Conservation (phyloP, 2,329 filamentous ascomycete genomes). For the Anisogramma anomala region DNA sequence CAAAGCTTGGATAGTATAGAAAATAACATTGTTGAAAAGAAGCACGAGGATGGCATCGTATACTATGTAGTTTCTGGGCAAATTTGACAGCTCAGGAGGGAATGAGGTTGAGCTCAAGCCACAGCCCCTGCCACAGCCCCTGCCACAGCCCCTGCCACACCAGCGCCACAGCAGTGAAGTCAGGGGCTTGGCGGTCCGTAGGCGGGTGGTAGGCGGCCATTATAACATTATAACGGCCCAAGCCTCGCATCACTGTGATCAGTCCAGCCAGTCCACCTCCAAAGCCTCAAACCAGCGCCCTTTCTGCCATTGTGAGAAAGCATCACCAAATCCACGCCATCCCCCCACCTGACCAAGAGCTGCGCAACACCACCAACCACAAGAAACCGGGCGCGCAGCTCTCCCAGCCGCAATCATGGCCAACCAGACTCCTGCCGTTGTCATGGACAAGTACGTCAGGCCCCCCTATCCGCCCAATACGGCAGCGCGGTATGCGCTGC, state of each 20-base stretch:
- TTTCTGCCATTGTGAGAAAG: slow-evolving; percentile 2
- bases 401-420: slow-evolving; percentile 54
- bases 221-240: slow-evolving; percentile 4
- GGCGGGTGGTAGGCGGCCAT: background rate
- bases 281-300: slow-evolving; percentile 1
- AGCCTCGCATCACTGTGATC: slow-evolving; percentile 5
- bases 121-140: background rate
- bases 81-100: background rate
- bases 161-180: slow-evolving; percentile 8
- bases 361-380: slow-evolving; percentile 17
- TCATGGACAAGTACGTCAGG: slow-evolving; percentile 98
- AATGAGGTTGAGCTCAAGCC: background rate
- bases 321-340: slow-evolving; percentile 3
- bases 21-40: no score
- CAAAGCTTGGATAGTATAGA: no score
- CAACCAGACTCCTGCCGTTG: slow-evolving; percentile 98
- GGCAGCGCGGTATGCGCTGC: slow-evolving; percentile 11
- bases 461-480: slow-evolving; percentile 21
- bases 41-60: no score
- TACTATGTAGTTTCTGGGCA: no score
- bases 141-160: background rate
- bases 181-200: slow-evolving; percentile 6
- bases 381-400: slow-evolving; percentile 19
- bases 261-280: slow-evolving; percentile 2
- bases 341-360: slow-evolving; percentile 7